phyloP scores from a whole-genome alignment of 495 filamentous ascomycete species.

The Lasiosphaeria miniovina region DNA sequence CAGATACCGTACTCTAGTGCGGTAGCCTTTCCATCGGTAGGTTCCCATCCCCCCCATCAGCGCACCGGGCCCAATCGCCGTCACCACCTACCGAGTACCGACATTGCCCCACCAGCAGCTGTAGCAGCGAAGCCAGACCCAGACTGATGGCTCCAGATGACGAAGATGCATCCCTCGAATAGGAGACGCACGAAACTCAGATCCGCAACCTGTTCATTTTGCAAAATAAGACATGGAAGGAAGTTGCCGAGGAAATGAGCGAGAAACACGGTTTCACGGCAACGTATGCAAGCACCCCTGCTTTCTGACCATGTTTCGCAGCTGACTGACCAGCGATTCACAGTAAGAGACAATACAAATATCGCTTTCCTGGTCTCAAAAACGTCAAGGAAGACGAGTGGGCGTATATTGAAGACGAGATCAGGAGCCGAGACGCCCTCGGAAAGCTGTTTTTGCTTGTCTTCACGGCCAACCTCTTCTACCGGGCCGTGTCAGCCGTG shows the following conservation, averaged over 20 bases:
- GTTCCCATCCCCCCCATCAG: too few relatives aligned
- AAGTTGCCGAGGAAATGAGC: not conserved
- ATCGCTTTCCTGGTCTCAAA: slow-evolving; percentile 4
- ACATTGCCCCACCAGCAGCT: too few relatives aligned
- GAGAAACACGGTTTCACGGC: slow-evolving; percentile 2
- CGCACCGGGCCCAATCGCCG: too few relatives aligned
- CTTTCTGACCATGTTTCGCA: not conserved
- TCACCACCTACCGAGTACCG: too few relatives aligned
- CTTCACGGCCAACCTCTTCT: slow-evolving; percentile 5
- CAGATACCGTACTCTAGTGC: too few relatives aligned
- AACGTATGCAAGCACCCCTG: slow-evolving; percentile 1
- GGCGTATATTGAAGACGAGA: slow-evolving; percentile 4
- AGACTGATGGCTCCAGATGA: too few relatives aligned
- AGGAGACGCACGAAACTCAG: not conserved
- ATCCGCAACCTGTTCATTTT: slow-evolving; percentile 8
- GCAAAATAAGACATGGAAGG: slow-evolving; percentile 6
- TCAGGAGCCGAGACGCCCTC: not conserved
- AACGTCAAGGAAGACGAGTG: slow-evolving; percentile 9
- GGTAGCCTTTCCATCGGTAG: too few relatives aligned
- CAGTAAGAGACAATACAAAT: slow-evolving; percentile 8
- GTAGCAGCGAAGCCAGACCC: too few relatives aligned
- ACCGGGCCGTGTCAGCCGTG: not conserved
- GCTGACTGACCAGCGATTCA: not conserved
- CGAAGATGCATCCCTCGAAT: slow-evolving; percentile 3
- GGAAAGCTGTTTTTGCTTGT: slow-evolving; percentile 4